A percentile compares a stretch with the other conserved stretches of the same genome.
phyloP scores from a whole-genome alignment of 2,329 filamentous ascomycete species.

The Cordyceps cateniannulata region DNA sequence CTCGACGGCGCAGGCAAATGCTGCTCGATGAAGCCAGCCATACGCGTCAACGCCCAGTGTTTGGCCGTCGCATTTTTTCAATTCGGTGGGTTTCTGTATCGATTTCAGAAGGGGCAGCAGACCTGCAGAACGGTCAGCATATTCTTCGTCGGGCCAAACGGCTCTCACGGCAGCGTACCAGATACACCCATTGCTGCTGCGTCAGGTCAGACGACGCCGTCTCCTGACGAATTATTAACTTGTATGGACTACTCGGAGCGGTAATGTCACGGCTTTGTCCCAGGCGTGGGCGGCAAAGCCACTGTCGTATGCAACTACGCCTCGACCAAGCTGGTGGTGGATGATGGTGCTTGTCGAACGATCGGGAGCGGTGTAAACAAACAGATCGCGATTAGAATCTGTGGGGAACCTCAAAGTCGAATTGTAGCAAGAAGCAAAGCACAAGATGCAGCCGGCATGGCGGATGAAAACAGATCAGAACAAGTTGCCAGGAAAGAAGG shows the following conservation, averaged over 20 bases:
- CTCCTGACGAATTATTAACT: background rate
- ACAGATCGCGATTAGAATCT: background rate
- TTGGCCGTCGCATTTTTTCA: slow-evolving; percentile 82
- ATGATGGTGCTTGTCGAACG: background rate
- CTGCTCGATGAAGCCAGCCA: slow-evolving; percentile 94
- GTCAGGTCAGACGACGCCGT: background rate
- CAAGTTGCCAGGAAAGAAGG: background rate
- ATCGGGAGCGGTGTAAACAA: slow-evolving; percentile 6
- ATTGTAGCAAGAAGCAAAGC: slow-evolving; percentile 7
- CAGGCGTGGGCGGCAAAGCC: background rate
- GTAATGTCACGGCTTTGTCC: too few relatives aligned
- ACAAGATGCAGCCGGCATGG: background rate
- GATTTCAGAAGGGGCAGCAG: slow-evolving; percentile 90
- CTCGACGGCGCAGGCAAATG: slow-evolving; percentile 83
- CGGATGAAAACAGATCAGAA: background rate
- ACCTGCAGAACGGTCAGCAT: slow-evolving; percentile 43
- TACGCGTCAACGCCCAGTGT: slow-evolving; percentile 95
- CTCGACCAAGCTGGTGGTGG: background rate
- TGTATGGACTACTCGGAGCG: background rate
- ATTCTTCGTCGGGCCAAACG: background rate
- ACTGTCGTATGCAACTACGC: background rate
- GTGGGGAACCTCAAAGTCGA: background rate
- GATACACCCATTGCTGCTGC: slow-evolving; percentile 30
- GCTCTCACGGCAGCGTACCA: slow-evolving; percentile 20
- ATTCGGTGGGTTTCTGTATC: slow-evolving; percentile 80